Base-by-base conservation (phyloP, 106 monocot species). In the Dendrobium huoshanense region DNA sequence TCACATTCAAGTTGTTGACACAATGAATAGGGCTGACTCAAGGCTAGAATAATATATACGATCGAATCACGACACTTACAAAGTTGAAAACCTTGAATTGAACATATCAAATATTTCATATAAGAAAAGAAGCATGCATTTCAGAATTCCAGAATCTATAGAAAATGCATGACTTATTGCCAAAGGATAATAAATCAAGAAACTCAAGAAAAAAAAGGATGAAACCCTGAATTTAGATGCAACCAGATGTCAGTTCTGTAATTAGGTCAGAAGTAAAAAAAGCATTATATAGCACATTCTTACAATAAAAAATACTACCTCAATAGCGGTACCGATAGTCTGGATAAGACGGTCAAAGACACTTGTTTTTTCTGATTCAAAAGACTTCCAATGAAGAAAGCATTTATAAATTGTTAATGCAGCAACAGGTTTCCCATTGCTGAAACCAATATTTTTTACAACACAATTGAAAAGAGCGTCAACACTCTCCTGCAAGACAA, bases 341-440 rank as follows among this genome's bases (percentile, higher is more conserved):
- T 98, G 98, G 72, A 98, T 88, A 43, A 98, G 90, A 47, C 92
- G 92, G 78, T 98, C 98, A 86, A 98, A 98, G 65, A 98, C 88
- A 86, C 82, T 89, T 75, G 98, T 98, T 80, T 87, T 94, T 75
- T 98, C 98, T 55, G 94, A 83, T 87, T 98, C 98, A 84, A 98
- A 98, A 47, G 89, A 94, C 64, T 95, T 98, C 98, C 98, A 98
- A 79, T 92, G 90, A 82, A 98, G 89, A 89, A 98, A 88, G 75
- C 91, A 95, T 84, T 91, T 98, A 77, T 98, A 98, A 72, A 98
- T 92, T 17, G 92, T 92, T 79, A 98, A 81, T 87, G 92, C 94
- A 77, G 94, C 94, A 56, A 92, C 87, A 55, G 98, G 94, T 68
- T 98, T 98, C 77, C 88, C 94, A 70, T 92, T 77, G 78, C 84